Evolutionary conservation across 495 filamentous ascomycete species (phyloP), one percentile per base, ranked within the genome.

Genomic region (Achaetomiella virescens): DNA sequence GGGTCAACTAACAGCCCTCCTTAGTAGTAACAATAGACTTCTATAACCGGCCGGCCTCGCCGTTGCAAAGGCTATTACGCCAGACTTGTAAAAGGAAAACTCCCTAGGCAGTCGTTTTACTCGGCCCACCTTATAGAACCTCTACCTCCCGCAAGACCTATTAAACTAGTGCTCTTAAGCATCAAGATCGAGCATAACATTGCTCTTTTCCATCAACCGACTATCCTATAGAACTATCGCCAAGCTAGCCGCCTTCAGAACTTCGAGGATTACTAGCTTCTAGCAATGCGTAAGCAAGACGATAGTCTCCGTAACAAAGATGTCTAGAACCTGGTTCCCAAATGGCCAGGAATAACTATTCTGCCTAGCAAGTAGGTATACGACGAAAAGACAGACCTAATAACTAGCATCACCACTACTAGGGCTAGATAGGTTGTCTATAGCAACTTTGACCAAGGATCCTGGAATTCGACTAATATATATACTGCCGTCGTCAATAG

Each of bases 161-260:
- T 31, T 4, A 4, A 31, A 31, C 27, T 31, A 31, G 27, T 31
- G 5, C 27, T 31, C 27, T 31, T 9, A 31, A 31, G 5, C 5
- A 47, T 47, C 4, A 47, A 47, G 25, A n/a, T 21, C 2, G 29
- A 48, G 20, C 45, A 48, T 7, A 27, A 48, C 3, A 48, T 48
- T n/a, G 1, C n/a, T n/a, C 20, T 4, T 1, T 17, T n/a, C 15
- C 3, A 33, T 83, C 58, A 74, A 74, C 15, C 10, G 6, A 8
- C 2, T 6, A 33, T 52, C 22, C 53, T 43, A 1, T 31, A 56
- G 45, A 56, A 56, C 58, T 83, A 74, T n/a, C 47, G 40, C 10
- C n/a, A 38, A 10, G 58, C 27, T 0, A 33, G 11, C 4, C 29
- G 35, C 14, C 29, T 36, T 11, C n/a, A 4, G 0, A 49, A 56